Base-by-base conservation (phyloP, 1,284 basidiomycete species). In the Pulveroboletus sp. region DNA sequence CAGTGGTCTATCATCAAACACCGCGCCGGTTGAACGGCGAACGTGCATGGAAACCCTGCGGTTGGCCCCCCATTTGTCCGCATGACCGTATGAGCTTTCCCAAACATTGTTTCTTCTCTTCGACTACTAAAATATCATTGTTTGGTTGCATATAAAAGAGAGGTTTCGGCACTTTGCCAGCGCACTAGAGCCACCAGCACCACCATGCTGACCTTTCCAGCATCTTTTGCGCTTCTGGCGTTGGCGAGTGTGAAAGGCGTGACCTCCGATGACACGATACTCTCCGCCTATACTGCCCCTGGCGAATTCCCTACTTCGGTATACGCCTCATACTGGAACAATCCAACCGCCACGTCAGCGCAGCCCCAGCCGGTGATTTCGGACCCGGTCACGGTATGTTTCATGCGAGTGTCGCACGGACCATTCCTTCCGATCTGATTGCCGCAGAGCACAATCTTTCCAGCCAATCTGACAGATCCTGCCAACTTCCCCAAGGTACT, bases 361-460 rank as follows among this genome's bases (percentile, higher is more conserved):
- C 85, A 89, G 70, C 82, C 83, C 6, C 85, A 88, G 67, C 88
- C 88, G 9, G 78, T 87, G 28, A 80, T 90, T 50, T 81, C 85
- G 7, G 85, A 89, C 65, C 82, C 84, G 8, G 78, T 88, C 26
- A 75, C 77, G 45, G 87, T 85, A 71, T 60, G 76, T 71, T 62
- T 64, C 38, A 38, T n/a, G 22, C 29, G 7, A 1, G 10, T 39
- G 29, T 55, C 39, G 46, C 29, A 40, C 14, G 25, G 20, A 45
- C 36, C n/a, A 52, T 48, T 25, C 26, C 38, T 40, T 56, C 38
- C 50, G 15, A 59, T 57, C 39, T 20, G 44, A 42, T 45, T 9
- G 14, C 11, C 28, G 31, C 39, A 86, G 86, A 76, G 81, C 66
- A 72, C 75, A 59, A 74, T 74, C 29, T 88, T 84, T 64, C 81